These are phyloP conservation scores for Climacium dendroides DNA, from an alignment of 225 moss, liverwort and hornwort genomes.

Conservation along the genomic window DNA sequence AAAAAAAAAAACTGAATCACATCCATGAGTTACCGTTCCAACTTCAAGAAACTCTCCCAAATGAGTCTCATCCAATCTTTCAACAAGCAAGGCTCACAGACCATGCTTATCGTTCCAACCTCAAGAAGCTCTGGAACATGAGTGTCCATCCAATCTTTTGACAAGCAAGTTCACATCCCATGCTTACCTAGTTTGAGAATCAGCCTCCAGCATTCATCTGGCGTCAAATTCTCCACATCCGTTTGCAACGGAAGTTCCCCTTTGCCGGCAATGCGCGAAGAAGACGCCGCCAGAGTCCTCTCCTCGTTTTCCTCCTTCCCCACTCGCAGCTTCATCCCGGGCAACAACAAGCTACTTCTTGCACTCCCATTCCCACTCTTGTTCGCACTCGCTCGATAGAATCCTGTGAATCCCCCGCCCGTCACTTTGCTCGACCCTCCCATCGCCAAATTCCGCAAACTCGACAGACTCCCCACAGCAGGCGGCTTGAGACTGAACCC, in stretches of 20 bases:
- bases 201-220: slow-evolving; percentile 32
- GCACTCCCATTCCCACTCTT: neutral
- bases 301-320: neutral
- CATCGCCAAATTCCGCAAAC: neutral
- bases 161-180: neutral
- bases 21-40: neutral
- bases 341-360: neutral
- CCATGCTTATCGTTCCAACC: neutral
- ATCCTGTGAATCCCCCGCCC: slow-evolving; percentile 31
- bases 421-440: neutral
- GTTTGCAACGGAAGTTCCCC: neutral
- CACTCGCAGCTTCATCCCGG: neutral
- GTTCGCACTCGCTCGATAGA: neutral
- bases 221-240: slow-evolving; percentile 20
- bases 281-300: neutral
- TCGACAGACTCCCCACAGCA: neutral
- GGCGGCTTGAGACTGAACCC: slow-evolving; percentile 13
- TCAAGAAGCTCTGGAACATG: neutral
- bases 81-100: neutral
- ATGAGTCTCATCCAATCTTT: neutral
- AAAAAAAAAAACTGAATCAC: neutral
- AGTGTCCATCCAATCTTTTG: neutral
- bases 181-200: slow-evolving; percentile 36
- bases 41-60: neutral
- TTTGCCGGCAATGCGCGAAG: neutral